A percentile compares a stretch with the other conserved stretches of the same genome.
These are phyloP conservation scores for Pachysandra terminalis DNA, from an alignment of 164 flowering plant genomes.

Conservation along the genomic window DNA sequence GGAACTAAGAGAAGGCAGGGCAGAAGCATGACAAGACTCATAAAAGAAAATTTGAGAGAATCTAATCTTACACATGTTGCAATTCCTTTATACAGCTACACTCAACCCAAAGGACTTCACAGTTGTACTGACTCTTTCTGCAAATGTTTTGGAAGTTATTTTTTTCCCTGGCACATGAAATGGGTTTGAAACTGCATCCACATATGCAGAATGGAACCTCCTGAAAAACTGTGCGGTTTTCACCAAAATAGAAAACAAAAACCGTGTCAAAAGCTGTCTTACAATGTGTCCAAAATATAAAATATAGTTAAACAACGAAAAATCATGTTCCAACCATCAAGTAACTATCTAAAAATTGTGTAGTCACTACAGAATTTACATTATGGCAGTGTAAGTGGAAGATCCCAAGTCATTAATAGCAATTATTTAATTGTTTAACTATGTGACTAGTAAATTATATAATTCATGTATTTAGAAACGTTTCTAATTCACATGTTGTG, in stretches of 20 bases:
- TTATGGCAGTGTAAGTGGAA: too few relatives aligned
- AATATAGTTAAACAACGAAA: too few relatives aligned
- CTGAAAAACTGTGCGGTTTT: slow-evolving; percentile 64
- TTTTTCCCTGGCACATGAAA: slow-evolving; percentile 98
- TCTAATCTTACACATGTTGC: not conserved
- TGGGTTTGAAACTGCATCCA: slow-evolving; percentile 97
- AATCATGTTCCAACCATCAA: not conserved
- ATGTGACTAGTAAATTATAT: too few relatives aligned
- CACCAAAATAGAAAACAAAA: slow-evolving; percentile 2
- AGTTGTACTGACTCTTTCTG: slow-evolving; percentile 73
- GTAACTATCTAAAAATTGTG: not conserved
- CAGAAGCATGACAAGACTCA: too few relatives aligned
- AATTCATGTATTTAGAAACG: not conserved
- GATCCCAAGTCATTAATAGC: too few relatives aligned
- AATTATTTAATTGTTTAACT: too few relatives aligned
- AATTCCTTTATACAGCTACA: slow-evolving; percentile 33
- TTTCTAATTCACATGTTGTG: not conserved
- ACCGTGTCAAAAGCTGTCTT: not conserved
- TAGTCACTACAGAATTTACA: too few relatives aligned
- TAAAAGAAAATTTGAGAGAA: too few relatives aligned
- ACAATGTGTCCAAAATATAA: too few relatives aligned
- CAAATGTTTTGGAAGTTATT: slow-evolving; percentile 79
- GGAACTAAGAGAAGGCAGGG: too few relatives aligned
- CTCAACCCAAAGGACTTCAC: slow-evolving; percentile 78
- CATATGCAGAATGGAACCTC: slow-evolving; percentile 91